phyloP scores from a whole-genome alignment of 2,329 filamentous ascomycete genomes.

The Myotisia sp. region DNA sequence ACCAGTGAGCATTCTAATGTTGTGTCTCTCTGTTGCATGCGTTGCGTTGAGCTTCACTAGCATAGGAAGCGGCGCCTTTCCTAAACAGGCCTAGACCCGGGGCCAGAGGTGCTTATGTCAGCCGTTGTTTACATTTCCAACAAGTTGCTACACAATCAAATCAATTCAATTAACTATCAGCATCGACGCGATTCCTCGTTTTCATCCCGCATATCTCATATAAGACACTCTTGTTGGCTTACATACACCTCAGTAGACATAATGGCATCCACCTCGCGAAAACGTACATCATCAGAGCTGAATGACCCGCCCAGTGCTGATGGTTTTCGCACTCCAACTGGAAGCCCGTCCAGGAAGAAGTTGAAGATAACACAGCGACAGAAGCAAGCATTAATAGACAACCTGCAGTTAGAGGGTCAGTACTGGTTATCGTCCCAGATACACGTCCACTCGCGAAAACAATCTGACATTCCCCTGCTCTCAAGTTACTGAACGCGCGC shows the following conservation, averaged over 20 bases:
- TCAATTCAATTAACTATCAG: neutral
- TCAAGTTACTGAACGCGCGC: conserved; percentile 70
- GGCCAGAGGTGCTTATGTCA: conserved; percentile 4
- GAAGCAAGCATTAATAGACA: conserved; percentile 78
- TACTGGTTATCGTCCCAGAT: conserved; percentile 7
- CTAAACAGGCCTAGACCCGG: conserved; percentile 6
- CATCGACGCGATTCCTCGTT: neutral
- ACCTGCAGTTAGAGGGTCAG: conserved; percentile 76
- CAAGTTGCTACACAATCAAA: neutral
- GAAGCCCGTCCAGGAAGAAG: conserved; percentile 50
- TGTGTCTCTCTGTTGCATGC: too few relatives aligned
- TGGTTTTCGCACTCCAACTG: conserved; percentile 29
- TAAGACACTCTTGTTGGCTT: too few relatives aligned
- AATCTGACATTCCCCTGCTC: conserved; percentile 7
- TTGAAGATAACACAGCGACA: conserved; percentile 53
- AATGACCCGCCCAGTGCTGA: conserved; percentile 25
- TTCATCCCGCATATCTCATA: too few relatives aligned
- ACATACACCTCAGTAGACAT: conserved; percentile 3
- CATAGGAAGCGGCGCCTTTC: conserved; percentile 2
- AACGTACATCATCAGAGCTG: conserved; percentile 27
- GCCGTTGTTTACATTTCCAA: conserved; percentile 11
- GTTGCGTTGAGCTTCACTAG: too few relatives aligned
- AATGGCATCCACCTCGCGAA: conserved; percentile 27
- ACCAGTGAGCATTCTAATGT: too few relatives aligned
- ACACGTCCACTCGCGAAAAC: conserved; percentile 12